Conservation (phyloP, 2,329 filamentous ascomycete genomes). For the Monilinia polystroma region DNA sequence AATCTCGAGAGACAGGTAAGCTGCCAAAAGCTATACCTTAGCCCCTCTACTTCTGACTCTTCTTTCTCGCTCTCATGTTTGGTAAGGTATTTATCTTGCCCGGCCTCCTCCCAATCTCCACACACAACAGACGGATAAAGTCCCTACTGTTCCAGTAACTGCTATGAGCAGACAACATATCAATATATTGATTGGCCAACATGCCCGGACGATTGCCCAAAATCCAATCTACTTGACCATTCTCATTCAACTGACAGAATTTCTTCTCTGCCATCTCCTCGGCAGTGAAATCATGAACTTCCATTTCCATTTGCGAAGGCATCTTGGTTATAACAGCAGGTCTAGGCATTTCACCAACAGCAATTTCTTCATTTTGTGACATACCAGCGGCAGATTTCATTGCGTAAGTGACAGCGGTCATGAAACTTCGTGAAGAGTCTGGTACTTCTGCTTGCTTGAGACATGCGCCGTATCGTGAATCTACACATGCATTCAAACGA, state of each 20-base stretch:
- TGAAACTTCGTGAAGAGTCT: constrained; percentile 63
- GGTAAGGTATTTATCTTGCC: constrained; percentile 62
- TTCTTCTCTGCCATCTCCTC: constrained; percentile 91
- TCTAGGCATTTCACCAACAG: constrained; percentile 42
- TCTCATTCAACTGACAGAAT: constrained; percentile 87
- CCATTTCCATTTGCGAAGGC: constrained; percentile 76
- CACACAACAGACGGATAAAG: constrained; percentile 84
- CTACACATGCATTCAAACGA: constrained; percentile 85
- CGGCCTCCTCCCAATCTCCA: constrained; percentile 76
- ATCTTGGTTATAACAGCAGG: constrained; percentile 46
- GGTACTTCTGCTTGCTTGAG: constrained; percentile 80
- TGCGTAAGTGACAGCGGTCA: constrained; percentile 62
- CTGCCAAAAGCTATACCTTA: background rate
- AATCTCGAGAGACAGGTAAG: background rate
- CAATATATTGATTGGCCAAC: constrained; percentile 91
- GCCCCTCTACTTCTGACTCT: constrained; percentile 29
- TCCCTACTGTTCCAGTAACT: constrained; percentile 89
- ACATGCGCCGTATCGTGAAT: constrained; percentile 72
- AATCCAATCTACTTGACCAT: constrained; percentile 92
- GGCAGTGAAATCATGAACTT: constrained; percentile 90
- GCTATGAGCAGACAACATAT: constrained; percentile 93
- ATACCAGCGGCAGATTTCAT: constrained; percentile 63
- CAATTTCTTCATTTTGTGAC: constrained; percentile 39
- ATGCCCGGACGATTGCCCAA: constrained; percentile 80
- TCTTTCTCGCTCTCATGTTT: constrained; percentile 59